A percentile compares a stretch with the other conserved stretches of the same genome.
Conservation (phyloP, 2,329 filamentous ascomycete species). For the Sodiomyces alkalinus region DNA sequence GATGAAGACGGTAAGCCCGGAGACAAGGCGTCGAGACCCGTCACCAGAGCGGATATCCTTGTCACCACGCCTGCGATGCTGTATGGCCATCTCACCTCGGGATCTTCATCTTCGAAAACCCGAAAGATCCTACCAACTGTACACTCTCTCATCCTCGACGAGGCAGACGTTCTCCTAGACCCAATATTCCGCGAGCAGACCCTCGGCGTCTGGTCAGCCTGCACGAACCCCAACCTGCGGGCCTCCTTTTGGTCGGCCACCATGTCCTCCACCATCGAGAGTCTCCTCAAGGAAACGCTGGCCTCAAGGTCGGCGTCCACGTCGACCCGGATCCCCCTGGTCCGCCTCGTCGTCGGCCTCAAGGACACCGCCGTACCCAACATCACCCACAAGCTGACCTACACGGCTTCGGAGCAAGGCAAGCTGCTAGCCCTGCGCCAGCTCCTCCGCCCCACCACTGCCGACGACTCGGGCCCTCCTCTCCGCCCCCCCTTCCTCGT, state of each 20-base stretch:
- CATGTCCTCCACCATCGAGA: slow-evolving; percentile 86
- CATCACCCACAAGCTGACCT: slow-evolving; percentile 75
- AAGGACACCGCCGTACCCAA: slow-evolving; percentile 94
- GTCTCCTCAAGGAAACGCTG: slow-evolving; percentile 56
- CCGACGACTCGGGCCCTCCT: slow-evolving; percentile 36
- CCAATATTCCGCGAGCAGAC: slow-evolving; percentile 84
- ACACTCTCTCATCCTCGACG: slow-evolving; percentile 66
- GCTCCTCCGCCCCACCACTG: slow-evolving; percentile 61
- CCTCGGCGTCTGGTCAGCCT: slow-evolving; percentile 67
- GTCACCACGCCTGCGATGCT: slow-evolving; percentile 70
- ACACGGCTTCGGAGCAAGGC: slow-evolving; percentile 83
- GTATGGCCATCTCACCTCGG: slow-evolving; percentile 44
- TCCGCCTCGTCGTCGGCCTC: slow-evolving; percentile 85
- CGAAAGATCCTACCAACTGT: slow-evolving; percentile 48
- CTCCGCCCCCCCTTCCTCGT: slow-evolving; percentile 83
- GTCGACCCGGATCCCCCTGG: slow-evolving; percentile 39
- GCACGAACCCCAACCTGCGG: slow-evolving; percentile 52
- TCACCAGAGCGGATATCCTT: slow-evolving; percentile 62
- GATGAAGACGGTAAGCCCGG: slow-evolving; percentile 20
- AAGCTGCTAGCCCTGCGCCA: slow-evolving; percentile 87
- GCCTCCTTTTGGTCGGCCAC: slow-evolving; percentile 91
- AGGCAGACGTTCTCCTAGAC: slow-evolving; percentile 89
- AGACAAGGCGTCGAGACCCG: slow-evolving; percentile 19
- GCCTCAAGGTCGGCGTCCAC: slow-evolving; percentile 23
- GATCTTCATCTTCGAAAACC: slow-evolving; percentile 27